Evolutionary conservation across 495 filamentous ascomycete species (phyloP), one percentile per base, ranked within the genome.

Genomic region (Neurospora sp.): DNA sequence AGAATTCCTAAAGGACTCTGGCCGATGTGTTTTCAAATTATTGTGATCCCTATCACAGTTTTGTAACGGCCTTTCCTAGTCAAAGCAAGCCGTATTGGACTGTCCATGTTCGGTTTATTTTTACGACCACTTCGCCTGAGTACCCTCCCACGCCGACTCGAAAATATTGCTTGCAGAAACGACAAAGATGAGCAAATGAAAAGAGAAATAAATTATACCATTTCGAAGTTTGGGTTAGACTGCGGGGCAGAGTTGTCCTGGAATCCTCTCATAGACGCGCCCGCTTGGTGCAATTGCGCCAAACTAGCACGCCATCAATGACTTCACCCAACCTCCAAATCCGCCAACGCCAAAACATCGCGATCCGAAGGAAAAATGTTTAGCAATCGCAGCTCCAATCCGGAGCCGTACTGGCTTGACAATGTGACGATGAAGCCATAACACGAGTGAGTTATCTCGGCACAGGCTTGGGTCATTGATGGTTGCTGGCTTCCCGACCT

Each of bases 251-350:
- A 62, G 12, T 31, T 62, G 23, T 62, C 48, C 16, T 62, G 48
- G 48, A 59, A 31, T 59, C 48, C 44, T 59, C 23, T 59, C 1
- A 59, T 59, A 59, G 11, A 3, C 5, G 48, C 23, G 69, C 66
- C 14, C 23, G 39, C 37, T 69, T 71, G 69, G 66, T 77, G 75
- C 77, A 74, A 79, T 77, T 41, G 75, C 72, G 54, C 70, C 62
- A 70, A 54, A 41, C 23, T 69, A 79, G 77, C 69, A 76, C 78
- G 78, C 74, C 72, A 79, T 79, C 72, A 72, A 62, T 73, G 69
- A 69, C 46, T 62, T 59, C 27, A 40, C 39, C 48, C 38, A 38
- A 69, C 48, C 54, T 12, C 72, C 35, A 8, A 16, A 23, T 39
- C 7, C 38, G 7, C 18, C 37, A 71, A 37, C 46, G 70, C 69